Conservation (phyloP, 2,329 filamentous ascomycete genomes). For the Cladophialophora bantiana region DNA sequence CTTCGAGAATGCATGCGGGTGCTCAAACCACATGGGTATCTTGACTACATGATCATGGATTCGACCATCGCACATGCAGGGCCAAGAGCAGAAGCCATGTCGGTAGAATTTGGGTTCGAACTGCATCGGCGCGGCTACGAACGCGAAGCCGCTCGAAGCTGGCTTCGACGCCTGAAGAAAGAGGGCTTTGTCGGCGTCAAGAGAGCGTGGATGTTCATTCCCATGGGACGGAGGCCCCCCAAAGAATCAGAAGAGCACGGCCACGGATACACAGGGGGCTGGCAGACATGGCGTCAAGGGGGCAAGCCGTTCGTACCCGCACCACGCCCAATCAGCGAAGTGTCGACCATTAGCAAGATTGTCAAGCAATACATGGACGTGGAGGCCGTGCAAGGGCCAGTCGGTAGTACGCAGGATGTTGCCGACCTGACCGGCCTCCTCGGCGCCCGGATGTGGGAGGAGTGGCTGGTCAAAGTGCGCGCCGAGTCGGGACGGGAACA, state of each 20-base stretch:
- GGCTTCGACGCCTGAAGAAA: slow-evolving; percentile 74
- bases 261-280: slow-evolving; percentile 49
- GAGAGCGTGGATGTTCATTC: slow-evolving; percentile 86
- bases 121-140: slow-evolving; percentile 92
- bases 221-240: slow-evolving; percentile 68
- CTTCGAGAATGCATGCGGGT: slow-evolving; percentile 87
- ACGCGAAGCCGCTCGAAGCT: slow-evolving; percentile 79
- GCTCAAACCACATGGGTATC: slow-evolving; percentile 88
- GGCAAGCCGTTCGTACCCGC: slow-evolving; percentile 41
- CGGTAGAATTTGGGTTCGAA: slow-evolving; percentile 89
- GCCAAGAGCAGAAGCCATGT: slow-evolving; percentile 77
- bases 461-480: slow-evolving; percentile 89
- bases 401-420: slow-evolving; percentile 74
- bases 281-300: slow-evolving; percentile 48
- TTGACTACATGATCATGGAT: slow-evolving; percentile 91
- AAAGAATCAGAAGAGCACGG: slow-evolving; percentile 31
- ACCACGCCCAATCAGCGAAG: slow-evolving; percentile 39
- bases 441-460: slow-evolving; percentile 92
- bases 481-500: slow-evolving; percentile 74
- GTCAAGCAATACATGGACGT: slow-evolving; percentile 52
- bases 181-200: slow-evolving; percentile 82
- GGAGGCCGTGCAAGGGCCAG: slow-evolving; percentile 63
- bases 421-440: slow-evolving; percentile 81
- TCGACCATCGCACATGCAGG: slow-evolving; percentile 88
- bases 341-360: slow-evolving; percentile 39